These are phyloP conservation scores for Monosporozyma aerobia DNA, from an alignment of 805 yeast genomes.

Conservation along the genomic window DNA sequence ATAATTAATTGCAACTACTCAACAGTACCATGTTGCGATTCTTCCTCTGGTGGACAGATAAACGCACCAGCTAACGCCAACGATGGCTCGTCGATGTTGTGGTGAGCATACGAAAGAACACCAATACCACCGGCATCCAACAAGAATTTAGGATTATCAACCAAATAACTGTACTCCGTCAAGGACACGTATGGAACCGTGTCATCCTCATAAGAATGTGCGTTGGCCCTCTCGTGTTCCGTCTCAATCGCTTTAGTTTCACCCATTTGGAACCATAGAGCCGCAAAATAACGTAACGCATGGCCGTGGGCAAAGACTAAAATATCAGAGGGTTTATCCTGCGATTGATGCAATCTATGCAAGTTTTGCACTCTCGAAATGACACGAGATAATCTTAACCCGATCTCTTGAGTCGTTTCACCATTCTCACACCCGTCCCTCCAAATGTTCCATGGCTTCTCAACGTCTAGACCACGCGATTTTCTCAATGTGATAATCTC, in stretches of 20 bases:
- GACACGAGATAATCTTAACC: conserved; percentile 59
- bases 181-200: conserved; percentile 30
- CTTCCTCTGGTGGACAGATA: conserved; percentile 57
- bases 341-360: conserved; percentile 46
- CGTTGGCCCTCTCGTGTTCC: conserved; percentile 13
- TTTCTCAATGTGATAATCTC: conserved; percentile 57
- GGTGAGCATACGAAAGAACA: conserved; percentile 82
- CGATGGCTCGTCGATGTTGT: conserved; percentile 79
- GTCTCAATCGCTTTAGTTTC: conserved; percentile 23
- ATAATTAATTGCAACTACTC: too few relatives aligned
- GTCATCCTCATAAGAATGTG: conserved; percentile 20
- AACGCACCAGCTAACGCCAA: conserved; percentile 77
- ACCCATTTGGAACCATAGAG: conserved; percentile 61
- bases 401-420: conserved; percentile 59
- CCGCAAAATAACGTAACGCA: conserved; percentile 79
- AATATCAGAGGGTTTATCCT: conserved; percentile 55
- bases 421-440: conserved; percentile 90
- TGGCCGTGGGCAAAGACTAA: conserved; percentile 91
- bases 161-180: conserved; percentile 29
- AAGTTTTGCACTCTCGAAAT: conserved; percentile 54
- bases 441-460: conserved; percentile 72
- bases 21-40: conserved; percentile 26
- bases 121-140: conserved; percentile 95
- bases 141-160: conserved; percentile 66
- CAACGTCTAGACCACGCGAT: conserved; percentile 45